Percentiles rank a stretch among this genome's conserved stretches.
Evolutionary conservation across 2,329 filamentous ascomycete genomes (phyloP).

Genomic region (Epichloe coenophiala): DNA sequence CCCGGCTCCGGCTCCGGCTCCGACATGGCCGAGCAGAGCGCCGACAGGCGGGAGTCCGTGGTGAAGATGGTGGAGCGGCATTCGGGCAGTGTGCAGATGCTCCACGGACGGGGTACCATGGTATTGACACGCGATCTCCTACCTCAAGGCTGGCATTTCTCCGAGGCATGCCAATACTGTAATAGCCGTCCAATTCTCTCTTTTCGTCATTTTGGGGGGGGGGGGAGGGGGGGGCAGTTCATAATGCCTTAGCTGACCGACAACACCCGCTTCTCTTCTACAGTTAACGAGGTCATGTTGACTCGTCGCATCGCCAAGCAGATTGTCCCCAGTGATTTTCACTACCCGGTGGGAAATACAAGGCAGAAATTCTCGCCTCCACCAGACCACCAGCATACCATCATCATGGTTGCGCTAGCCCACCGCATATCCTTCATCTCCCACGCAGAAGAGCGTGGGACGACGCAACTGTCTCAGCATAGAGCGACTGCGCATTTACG

Average conservation of each 20-base stretch:
- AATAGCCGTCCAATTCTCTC: neutral
- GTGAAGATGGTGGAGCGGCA: neutral
- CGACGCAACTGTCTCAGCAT: neutral
- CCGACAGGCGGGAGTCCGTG: neutral
- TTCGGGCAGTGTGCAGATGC: neutral
- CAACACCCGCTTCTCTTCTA: neutral
- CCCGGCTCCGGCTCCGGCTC: neutral
- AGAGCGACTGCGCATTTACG: neutral
- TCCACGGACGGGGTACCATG: neutral
- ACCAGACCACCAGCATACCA: neutral
- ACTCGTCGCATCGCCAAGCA: slow-evolving; percentile 1
- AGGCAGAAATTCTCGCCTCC: neutral
- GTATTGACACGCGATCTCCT: neutral
- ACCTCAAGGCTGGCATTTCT: slow-evolving; percentile 1
- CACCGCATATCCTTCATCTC: neutral
- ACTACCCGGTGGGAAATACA: neutral
- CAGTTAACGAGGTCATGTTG: slow-evolving; percentile 1
- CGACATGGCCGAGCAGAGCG: neutral
- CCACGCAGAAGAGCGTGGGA: neutral
- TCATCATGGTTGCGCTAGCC: neutral
- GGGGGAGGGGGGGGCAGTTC: neutral
- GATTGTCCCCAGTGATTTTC: neutral
- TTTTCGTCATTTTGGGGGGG: too few species aligned
- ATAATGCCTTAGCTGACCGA: neutral
- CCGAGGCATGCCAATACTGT: neutral